Evolutionary conservation across 441 rosid genomes (phyloP).

Genomic region (Gossypium lobatum): DNA sequence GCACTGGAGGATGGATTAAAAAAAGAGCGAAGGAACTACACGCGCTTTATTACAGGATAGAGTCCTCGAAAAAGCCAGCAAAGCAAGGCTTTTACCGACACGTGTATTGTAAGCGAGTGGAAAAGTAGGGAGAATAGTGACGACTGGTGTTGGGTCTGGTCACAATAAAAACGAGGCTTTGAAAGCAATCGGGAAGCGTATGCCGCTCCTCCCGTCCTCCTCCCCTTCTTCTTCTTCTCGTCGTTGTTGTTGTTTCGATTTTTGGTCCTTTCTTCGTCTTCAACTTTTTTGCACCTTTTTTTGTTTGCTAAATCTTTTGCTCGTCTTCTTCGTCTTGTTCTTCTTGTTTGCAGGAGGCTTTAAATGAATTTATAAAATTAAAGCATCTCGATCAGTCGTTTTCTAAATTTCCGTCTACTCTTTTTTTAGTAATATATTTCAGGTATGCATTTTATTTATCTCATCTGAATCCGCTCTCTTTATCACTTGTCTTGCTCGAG

Average conservation of each 20-base stretch:
- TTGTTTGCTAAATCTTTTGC: constrained; percentile 6
- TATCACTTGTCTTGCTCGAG: constrained; percentile 9
- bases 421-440: not conserved
- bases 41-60: constrained; percentile 25
- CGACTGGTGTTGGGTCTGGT: constrained; percentile 18
- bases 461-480: not conserved
- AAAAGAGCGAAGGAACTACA: not conserved
- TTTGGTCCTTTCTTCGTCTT: not conserved
- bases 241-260: not conserved
- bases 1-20: not conserved
- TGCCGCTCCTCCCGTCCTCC: constrained; percentile 22
- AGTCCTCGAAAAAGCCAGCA: constrained; percentile 11
- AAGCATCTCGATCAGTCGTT: constrained; percentile 12
- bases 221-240: not conserved
- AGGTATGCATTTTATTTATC: constrained; percentile 17
- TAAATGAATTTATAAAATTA: constrained; percentile 1
- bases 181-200: constrained; percentile 28
- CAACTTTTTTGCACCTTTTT: not conserved
- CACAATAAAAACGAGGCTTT: constrained; percentile 32
- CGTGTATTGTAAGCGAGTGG: constrained; percentile 23
- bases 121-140: not conserved
- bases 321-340: not conserved
- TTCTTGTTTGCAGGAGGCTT: constrained; percentile 12
- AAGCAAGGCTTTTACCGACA: not conserved
- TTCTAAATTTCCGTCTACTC: not conserved